Conservation (phyloP, 805 yeast species). For the Kazachstania kunashirensis region DNA sequence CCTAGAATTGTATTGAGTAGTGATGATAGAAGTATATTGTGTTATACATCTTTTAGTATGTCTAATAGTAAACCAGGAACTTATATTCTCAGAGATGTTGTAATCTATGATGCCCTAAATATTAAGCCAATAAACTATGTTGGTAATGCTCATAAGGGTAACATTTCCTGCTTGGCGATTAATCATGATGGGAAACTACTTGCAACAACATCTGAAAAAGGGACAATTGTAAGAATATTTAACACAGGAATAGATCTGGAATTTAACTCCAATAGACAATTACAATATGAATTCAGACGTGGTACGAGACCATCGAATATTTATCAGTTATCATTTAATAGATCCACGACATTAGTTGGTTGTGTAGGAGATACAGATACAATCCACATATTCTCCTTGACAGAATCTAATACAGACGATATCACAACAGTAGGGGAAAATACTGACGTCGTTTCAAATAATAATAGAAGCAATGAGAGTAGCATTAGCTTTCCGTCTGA, state of each 20-base stretch:
- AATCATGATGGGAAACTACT: constrained; percentile 49
- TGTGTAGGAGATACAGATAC: constrained; percentile 82
- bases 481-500: neutral
- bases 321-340: constrained; percentile 57
- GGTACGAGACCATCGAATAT: constrained; percentile 70
- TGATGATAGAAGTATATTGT: constrained; percentile 27
- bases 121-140: constrained; percentile 57
- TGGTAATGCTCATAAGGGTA: constrained; percentile 26
- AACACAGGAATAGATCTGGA: constrained; percentile 41
- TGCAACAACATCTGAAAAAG: constrained; percentile 63
- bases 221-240: constrained; percentile 60
- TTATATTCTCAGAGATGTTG: constrained; percentile 38
- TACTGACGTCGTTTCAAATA: neutral
- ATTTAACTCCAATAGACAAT: constrained; percentile 12
- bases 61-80: constrained; percentile 34
- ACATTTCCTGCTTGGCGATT: constrained; percentile 31
- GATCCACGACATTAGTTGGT: constrained; percentile 53
- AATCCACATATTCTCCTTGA: constrained; percentile 70
- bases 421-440: neutral
- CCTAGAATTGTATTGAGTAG: constrained; percentile 23
- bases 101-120: constrained; percentile 67
- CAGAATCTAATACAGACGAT: constrained; percentile 11
- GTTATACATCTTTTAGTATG: constrained; percentile 22
- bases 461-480: neutral
- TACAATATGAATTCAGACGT: constrained; percentile 49